Evolutionary conservation across 495 filamentous ascomycete species (phyloP), one percentile per base, ranked within the genome.

Genomic region (Clavariopsis aquatica): DNA sequence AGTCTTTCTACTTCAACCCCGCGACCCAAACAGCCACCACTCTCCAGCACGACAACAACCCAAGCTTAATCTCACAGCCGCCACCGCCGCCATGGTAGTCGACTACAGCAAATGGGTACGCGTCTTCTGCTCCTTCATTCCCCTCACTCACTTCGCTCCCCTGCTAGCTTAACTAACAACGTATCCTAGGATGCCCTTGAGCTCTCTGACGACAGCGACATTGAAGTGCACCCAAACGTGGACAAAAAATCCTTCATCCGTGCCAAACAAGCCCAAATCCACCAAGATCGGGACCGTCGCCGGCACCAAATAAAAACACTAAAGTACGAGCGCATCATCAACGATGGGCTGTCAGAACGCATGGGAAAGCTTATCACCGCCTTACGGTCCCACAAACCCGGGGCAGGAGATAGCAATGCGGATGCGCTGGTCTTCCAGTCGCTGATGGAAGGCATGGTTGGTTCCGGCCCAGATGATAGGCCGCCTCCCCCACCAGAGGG

Each of bases 181-280:
- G 54, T 15, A n/a, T 53, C 22, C 53, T 20, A 88, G 91, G 92
- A 96, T 73, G 84, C 87, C 47, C 82, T 98, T 70, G 94, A 98
- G 84, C 86, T 98, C 70, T 95, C 90, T 66, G 94, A 98, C 76
- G 94, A 98, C 76, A 96, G 92, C 46, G 94, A 98, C 75, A 89
- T 98, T 72, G 94, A 98, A 78, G 93, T 97, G 27, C 94, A 98
- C 76, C 94, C 95, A 60, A 98, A 98, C 78, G 94, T 98, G 76
- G 94, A 98, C 79, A 98, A 98, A 73, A 87, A 88, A 1, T 98
- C 94, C 57, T 98, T 98, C 78, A 98, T 98, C 75, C 91, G 94
- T 57, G 94, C 94, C 59, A 98, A 98, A 79, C 94, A 97, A 77
- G 87, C 89, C 72, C 92, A 98, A 75, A 98, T 98, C 73, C 94